A percentile compares a stretch with the other conserved stretches of the same genome.
Conservation (phyloP, 1,284 basidiomycete genomes). For the Fomitopsis pinicola region DNA sequence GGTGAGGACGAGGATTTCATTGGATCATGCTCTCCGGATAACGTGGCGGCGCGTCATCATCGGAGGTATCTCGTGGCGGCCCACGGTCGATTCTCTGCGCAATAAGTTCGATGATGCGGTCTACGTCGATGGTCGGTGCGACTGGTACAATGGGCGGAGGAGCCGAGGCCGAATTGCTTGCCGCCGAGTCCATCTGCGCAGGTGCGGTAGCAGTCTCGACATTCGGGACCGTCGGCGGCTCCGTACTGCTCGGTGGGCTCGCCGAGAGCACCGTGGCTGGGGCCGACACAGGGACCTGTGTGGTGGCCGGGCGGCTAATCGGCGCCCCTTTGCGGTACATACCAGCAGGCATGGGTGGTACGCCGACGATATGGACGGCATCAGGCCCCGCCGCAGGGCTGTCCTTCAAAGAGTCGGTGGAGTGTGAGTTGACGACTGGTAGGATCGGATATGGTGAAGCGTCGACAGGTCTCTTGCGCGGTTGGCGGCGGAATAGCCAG, state of each 20-base stretch:
- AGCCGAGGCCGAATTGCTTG: neutral
- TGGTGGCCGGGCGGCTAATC: neutral
- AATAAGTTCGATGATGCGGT: slow-evolving; percentile 22
- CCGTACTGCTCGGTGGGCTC: neutral
- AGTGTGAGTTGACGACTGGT: neutral
- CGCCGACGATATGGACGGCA: neutral
- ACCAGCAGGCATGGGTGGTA: neutral
- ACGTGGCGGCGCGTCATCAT: slow-evolving; percentile 12
- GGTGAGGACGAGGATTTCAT: neutral
- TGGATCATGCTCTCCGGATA: slow-evolving; percentile 5
- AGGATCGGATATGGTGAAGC: slow-evolving; percentile 1
- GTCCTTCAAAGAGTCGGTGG: neutral
- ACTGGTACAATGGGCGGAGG: neutral
- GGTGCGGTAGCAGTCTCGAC: neutral
- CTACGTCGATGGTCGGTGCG: slow-evolving; percentile 7
- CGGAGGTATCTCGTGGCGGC: neutral
- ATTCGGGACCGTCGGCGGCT: neutral
- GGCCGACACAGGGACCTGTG: neutral
- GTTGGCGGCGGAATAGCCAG: slow-evolving; percentile 6
- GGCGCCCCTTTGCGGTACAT: neutral
- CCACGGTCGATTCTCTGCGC: slow-evolving; percentile 17
- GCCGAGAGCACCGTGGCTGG: neutral
- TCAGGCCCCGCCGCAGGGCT: neutral
- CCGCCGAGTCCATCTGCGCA: neutral
- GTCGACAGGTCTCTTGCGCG: neutral